Percentiles rank a stretch among this genome's conserved stretches.
Evolutionary conservation across 2,329 filamentous ascomycete species (phyloP).

Genomic region (Colletotrichum magnum): DNA sequence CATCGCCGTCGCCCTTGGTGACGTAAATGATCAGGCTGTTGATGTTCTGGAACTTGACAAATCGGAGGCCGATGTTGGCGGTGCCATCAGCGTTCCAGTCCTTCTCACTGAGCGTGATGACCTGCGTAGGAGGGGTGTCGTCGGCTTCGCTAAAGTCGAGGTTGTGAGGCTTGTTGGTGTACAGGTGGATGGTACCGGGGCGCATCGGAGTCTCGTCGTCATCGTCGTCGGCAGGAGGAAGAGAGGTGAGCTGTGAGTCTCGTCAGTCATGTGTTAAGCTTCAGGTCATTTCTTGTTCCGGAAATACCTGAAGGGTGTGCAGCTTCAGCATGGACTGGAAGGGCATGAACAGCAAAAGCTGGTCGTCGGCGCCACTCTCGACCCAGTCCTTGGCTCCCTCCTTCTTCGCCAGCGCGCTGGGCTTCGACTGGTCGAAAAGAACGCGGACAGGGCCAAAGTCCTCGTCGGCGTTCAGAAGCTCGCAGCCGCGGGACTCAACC

Average conservation of each 20-base stretch:
- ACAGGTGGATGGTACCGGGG: constrained; percentile 87
- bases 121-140: constrained; percentile 84
- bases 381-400: constrained; percentile 81
- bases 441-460: constrained; percentile 80
- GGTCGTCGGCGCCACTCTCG: constrained; percentile 96
- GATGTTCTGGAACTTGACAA: constrained; percentile 98
- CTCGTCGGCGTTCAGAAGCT: constrained; percentile 89
- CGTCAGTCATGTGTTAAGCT: constrained; percentile 8
- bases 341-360: constrained; percentile 92
- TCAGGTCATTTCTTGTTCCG: constrained; percentile 32
- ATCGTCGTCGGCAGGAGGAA: constrained; percentile 73
- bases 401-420: constrained; percentile 74
- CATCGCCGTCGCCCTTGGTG: constrained; percentile 84
- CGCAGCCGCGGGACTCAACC: constrained; percentile 83
- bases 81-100: constrained; percentile 90
- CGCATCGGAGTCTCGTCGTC: constrained; percentile 84
- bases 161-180: constrained; percentile 89
- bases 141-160: constrained; percentile 97
- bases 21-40: constrained; percentile 90
- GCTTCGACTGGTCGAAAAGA: constrained; percentile 80
- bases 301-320: constrained; percentile 78
- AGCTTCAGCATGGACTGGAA: constrained; percentile 92
- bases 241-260: constrained; percentile 80
- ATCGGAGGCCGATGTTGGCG: constrained; percentile 80
- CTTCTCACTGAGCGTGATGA: constrained; percentile 77